These are phyloP conservation scores for Hibiscus syriacus DNA, from an alignment of 345 rosid genomes.

Conservation along the genomic window DNA sequence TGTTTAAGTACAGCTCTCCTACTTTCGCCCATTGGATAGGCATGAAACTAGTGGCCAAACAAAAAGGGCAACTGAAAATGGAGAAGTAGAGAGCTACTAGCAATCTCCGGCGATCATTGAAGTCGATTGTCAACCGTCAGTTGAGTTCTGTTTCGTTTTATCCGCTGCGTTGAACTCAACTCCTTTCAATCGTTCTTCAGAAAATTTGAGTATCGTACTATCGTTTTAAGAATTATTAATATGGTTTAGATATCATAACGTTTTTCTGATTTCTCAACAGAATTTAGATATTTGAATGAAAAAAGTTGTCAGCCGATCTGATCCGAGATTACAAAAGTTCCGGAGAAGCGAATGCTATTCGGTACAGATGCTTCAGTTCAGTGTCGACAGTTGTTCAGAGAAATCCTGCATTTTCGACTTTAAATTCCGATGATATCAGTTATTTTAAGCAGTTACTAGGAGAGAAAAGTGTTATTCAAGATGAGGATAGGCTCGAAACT, in stretches of 20 bases:
- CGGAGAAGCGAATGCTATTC: constrained; percentile 16
- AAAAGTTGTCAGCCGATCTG: constrained; percentile 1
- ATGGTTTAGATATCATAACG: neutral
- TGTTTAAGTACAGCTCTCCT: neutral
- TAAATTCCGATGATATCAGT: constrained; percentile 59
- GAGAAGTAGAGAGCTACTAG: constrained; percentile 42
- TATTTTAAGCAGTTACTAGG: constrained; percentile 61
- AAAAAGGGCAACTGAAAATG: constrained; percentile 11
- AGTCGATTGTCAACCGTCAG: constrained; percentile 21
- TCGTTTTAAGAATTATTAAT: neutral
- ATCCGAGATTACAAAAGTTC: constrained; percentile 9
- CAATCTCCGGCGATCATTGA: constrained; percentile 24
- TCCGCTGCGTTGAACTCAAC: neutral
- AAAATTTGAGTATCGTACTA: neutral
- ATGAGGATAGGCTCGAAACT: constrained; percentile 59
- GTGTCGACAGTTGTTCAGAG: constrained; percentile 35
- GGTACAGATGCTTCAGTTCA: constrained; percentile 39
- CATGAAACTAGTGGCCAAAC: neutral
- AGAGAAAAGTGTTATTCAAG: constrained; percentile 64
- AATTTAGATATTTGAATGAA: neutral
- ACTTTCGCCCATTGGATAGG: neutral
- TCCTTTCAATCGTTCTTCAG: neutral
- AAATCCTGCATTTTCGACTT: constrained; percentile 53
- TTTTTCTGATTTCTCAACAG: neutral
- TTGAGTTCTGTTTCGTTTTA: neutral